Conservation (phyloP, 2,329 filamentous ascomycete genomes). For the Apiospora arundinis region DNA sequence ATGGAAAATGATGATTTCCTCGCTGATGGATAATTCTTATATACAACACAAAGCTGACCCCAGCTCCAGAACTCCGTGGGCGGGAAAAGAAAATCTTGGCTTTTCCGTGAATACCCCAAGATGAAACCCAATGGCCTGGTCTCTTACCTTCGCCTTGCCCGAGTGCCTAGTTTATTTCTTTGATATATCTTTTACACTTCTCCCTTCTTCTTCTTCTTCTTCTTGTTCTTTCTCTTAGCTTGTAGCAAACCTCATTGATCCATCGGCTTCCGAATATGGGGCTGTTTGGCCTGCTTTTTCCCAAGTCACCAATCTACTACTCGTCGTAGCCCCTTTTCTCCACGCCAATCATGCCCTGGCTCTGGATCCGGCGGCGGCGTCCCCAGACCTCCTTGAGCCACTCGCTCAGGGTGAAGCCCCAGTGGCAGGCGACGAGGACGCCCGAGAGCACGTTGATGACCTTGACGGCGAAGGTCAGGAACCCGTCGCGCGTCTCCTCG, state of each 20-base stretch:
- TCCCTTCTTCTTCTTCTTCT: neutral
- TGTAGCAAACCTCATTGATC: no score
- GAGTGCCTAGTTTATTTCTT: neutral
- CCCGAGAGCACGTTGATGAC: conserved; percentile 91
- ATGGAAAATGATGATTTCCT: neutral
- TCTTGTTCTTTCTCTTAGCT: neutral
- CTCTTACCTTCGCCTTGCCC: neutral
- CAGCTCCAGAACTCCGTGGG: neutral
- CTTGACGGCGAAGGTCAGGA: conserved; percentile 78
- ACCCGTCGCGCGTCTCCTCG: conserved; percentile 77
- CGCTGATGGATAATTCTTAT: neutral
- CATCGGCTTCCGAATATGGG: no score
- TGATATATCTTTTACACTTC: conserved; percentile 12
- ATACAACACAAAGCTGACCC: conserved; percentile 8
- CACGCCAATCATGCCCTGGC: conserved; percentile 57
- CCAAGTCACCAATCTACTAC: conserved; percentile 22
- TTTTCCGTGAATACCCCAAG: neutral
- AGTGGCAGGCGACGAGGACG: conserved; percentile 90
- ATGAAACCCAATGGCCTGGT: conserved; percentile 1
- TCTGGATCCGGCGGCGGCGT: conserved; percentile 51
- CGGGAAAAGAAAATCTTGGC: neutral
- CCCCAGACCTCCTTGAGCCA: conserved; percentile 69
- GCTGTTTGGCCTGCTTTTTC: neutral
- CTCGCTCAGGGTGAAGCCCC: conserved; percentile 85
- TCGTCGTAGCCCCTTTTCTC: conserved; percentile 47